Conservation (phyloP, 805 yeast species). For the Candida oleophila region DNA sequence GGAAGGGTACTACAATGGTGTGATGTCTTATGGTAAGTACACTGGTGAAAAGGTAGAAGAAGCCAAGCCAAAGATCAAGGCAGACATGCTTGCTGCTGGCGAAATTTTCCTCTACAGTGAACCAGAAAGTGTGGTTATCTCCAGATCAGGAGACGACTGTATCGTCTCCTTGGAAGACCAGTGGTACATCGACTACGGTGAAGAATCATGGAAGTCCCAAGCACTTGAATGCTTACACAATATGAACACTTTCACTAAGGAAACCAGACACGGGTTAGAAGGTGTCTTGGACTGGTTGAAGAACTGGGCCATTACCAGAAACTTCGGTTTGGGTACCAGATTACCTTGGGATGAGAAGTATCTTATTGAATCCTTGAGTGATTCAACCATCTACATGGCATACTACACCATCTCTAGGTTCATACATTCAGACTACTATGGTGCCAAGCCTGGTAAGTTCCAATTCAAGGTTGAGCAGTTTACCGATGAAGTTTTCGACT, state of each 20-base stretch:
- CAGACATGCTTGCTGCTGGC: slow-evolving; percentile 73
- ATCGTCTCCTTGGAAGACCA: slow-evolving; percentile 97
- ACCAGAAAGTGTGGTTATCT: slow-evolving; percentile 86
- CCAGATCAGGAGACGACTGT: slow-evolving; percentile 96
- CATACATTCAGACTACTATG: slow-evolving; percentile 84
- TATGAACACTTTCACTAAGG: slow-evolving; percentile 79
- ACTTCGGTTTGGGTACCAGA: slow-evolving; percentile 91
- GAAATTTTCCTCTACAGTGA: slow-evolving; percentile 89
- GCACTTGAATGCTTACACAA: slow-evolving; percentile 74
- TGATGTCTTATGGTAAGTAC: slow-evolving; percentile 75
- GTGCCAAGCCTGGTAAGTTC: slow-evolving; percentile 69
- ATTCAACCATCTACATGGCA: slow-evolving; percentile 93
- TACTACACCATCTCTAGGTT: slow-evolving; percentile 88
- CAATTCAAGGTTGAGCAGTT: slow-evolving; percentile 76
- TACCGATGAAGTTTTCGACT: slow-evolving; percentile 94
- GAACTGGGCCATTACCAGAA: slow-evolving; percentile 98
- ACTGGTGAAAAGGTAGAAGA: slow-evolving; percentile 85
- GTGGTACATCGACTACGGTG: slow-evolving; percentile 98
- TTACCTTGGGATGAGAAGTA: slow-evolving; percentile 97
- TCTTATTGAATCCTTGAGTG: slow-evolving; percentile 91
- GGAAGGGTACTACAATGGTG: slow-evolving; percentile 94
- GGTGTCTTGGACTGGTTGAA: slow-evolving; percentile 94
- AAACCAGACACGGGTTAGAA: slow-evolving; percentile 88
- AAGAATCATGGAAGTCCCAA: slow-evolving; percentile 78
- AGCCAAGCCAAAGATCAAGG: slow-evolving; percentile 85